These are phyloP conservation scores for Inonotus obliquus DNA, from an alignment of 1,284 basidiomycete species.

Conservation along the genomic window DNA sequence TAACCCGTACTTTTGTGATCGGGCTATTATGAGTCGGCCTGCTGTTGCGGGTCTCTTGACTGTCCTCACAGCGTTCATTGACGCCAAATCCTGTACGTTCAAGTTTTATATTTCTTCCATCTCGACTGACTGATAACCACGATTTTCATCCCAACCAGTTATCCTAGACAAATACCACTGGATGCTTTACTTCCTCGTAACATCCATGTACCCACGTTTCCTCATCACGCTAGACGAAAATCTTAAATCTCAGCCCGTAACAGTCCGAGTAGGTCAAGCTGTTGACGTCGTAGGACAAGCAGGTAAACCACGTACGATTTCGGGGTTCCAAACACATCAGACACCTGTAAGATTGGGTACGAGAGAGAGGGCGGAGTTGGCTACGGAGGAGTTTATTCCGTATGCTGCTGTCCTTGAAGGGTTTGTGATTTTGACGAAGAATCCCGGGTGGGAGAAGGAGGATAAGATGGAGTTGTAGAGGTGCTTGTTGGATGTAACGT, in stretches of 20 bases:
- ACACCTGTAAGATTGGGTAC: conserved; percentile 94
- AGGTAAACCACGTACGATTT: conserved; percentile 87
- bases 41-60: conserved; percentile 92
- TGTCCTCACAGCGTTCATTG: conserved; percentile 88
- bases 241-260: conserved; percentile 79
- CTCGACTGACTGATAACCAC: not conserved
- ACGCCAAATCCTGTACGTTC: conserved; percentile 85
- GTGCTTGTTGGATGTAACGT: not conserved
- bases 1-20: conserved; percentile 95
- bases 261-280: conserved; percentile 94
- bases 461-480: conserved; percentile 73
- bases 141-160: conserved; percentile 43
- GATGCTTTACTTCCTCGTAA: conserved; percentile 96
- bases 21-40: conserved; percentile 84
- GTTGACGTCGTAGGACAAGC: conserved; percentile 90
- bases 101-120: not conserved
- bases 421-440: conserved; percentile 85
- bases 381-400: conserved; percentile 94
- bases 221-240: conserved; percentile 95
- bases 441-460: conserved; percentile 79
- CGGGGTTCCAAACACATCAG: conserved; percentile 95
- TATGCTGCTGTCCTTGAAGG: conserved; percentile 88
- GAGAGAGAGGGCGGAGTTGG: conserved; percentile 91
- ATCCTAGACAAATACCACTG: conserved; percentile 95
- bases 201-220: conserved; percentile 98